Evolutionary conservation across 371 early-diverging fungal species (phyloP), one percentile per base, ranked within the genome.

Genomic region (Actinomortierella wolfii): DNA sequence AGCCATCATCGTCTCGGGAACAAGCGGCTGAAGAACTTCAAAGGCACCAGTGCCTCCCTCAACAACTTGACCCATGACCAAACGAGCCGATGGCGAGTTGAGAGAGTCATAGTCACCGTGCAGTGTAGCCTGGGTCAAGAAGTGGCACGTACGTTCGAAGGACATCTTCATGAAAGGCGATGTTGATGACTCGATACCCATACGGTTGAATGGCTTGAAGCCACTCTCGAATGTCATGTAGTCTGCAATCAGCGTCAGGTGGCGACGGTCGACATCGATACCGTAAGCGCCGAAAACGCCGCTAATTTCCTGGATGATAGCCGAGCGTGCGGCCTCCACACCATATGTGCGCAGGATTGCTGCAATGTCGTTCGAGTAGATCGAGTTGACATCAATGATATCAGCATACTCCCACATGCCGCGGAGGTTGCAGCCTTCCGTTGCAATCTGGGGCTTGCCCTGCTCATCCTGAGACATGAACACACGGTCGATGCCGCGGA

Each of bases 211-310:
- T 18, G 99, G 93, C 69, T 95, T 96, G 84, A 93, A 98, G 4
- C 93, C 97, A 58, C 99, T 99, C 79, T 96, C 97, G 73, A 94
- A 95, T 0, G 99, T 99, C 99, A 99, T 99, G 80, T 97, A 99
- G 76, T 99, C 99, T 42, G 98, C 98, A 77, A 99, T 95, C 51
- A 99, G 73, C 5, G 93, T 86, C 77, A 99, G 85, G 79, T 99
- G 99, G 34, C 99, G 92, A 41, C 83, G 81, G 80, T 99, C 96
- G 51, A 99, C 96, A 57, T 78, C 84, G 68, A 99, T 99, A 67
- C 99, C 96, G 77, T 99, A 99, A 1, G 93, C 98, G 48, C 87
- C 95, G 79, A 99, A 99, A 28, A 99, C 99, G 44, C 85, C 83
- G 24, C 86, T 89, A 54, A 99, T 90, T 86, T 99, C 99, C 66